Conservation (phyloP, 2,329 filamentous ascomycete species). For the Aspergillus carbonarius region DNA sequence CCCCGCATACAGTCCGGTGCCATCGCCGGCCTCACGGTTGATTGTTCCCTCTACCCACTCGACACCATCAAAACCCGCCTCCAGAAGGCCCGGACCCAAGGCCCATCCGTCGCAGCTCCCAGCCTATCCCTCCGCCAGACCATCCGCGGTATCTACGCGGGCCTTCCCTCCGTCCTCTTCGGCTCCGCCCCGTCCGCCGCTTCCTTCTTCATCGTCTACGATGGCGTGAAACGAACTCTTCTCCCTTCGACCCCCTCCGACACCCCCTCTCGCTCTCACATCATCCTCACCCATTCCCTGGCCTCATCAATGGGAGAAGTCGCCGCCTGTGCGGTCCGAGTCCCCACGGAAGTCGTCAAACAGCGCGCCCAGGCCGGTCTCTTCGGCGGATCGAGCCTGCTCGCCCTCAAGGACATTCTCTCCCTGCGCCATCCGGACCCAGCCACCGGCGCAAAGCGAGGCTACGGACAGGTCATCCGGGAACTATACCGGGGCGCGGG, state of each 20-base stretch:
- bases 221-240: conserved; percentile 63
- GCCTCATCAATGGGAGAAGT: conserved; percentile 86
- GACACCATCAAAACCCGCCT: conserved; percentile 98
- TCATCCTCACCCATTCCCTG: conserved; percentile 67
- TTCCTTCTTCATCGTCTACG: conserved; percentile 96
- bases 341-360: conserved; percentile 96
- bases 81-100: conserved; percentile 64
- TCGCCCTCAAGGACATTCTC: conserved; percentile 70
- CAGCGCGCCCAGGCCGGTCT: conserved; percentile 89
- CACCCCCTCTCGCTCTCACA: conserved; percentile 33
- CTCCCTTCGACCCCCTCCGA: conserved; percentile 37
- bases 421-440: conserved; percentile 42
- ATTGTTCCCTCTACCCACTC: conserved; percentile 94
- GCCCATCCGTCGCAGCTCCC: conserved; percentile 52
- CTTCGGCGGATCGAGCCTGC: conserved; percentile 67
- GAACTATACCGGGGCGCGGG: conserved; percentile 91
- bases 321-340: conserved; percentile 85
- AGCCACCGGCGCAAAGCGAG: conserved; percentile 40
- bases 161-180: conserved; percentile 83
- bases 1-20: conserved; percentile 67
- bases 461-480: conserved; percentile 61
- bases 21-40: conserved; percentile 90
- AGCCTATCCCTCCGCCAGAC: conserved; percentile 80
- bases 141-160: conserved; percentile 88
- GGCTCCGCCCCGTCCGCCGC: conserved; percentile 92